These are phyloP conservation scores for Diaporthe humulicola DNA, from an alignment of 2,329 filamentous ascomycete genomes.

Conservation along the genomic window DNA sequence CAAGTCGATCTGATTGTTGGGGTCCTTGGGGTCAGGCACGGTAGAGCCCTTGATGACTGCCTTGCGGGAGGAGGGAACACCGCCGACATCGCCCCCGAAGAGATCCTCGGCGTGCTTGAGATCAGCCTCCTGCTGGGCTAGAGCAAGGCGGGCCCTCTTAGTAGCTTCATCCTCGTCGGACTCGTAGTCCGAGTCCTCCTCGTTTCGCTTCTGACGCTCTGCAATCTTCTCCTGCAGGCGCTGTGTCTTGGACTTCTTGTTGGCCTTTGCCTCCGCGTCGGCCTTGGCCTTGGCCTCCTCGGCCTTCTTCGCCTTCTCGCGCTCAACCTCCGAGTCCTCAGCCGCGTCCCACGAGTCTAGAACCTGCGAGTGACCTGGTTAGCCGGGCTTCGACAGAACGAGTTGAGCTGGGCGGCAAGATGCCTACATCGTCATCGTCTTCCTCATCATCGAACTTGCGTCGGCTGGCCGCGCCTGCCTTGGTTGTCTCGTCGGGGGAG, in stretches of 20 bases:
- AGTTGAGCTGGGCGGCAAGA: conserved; percentile 31
- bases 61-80: conserved; percentile 76
- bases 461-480: conserved; percentile 52
- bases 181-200: conserved; percentile 67
- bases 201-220: conserved; percentile 66
- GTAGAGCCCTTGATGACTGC: conserved; percentile 72
- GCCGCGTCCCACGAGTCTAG: conserved; percentile 97
- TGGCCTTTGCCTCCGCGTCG: conserved; percentile 87
- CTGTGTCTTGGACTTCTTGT: conserved; percentile 90
- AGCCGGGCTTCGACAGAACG: conserved; percentile 29
- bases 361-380: conserved; percentile 67
- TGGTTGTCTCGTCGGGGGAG: conserved; percentile 54
- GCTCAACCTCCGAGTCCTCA: conserved; percentile 96
- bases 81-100: conserved; percentile 80
- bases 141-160: conserved; percentile 79
- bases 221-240: conserved; percentile 85
- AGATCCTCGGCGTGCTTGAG: conserved; percentile 92
- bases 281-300: conserved; percentile 90
- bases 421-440: conserved; percentile 80
- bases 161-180: conserved; percentile 81
- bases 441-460: conserved; percentile 94
- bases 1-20: conserved; percentile 85
- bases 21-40: conserved; percentile 78
- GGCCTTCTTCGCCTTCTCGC: conserved; percentile 92
- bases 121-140: conserved; percentile 88